Evolutionary conservation across 2,329 filamentous ascomycete genomes (phyloP).

Genomic region (Fusarium sp.): DNA sequence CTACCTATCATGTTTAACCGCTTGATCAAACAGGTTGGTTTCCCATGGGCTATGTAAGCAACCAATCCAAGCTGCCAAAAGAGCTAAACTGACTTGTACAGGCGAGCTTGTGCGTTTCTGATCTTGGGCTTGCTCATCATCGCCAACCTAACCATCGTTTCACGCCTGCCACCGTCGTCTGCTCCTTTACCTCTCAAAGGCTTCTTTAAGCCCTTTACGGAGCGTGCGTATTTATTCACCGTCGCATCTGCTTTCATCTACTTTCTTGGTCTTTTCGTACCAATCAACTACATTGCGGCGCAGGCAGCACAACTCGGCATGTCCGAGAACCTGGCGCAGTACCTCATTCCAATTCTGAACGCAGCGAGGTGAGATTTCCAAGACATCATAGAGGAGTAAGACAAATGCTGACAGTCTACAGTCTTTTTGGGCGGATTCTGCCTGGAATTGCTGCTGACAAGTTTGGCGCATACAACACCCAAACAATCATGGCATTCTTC

Average conservation of each 20-base stretch:
- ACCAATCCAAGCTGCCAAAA: too few species aligned
- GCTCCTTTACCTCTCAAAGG: not conserved
- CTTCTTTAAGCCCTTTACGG: slow-evolving; percentile 10
- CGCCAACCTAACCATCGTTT: slow-evolving; percentile 48
- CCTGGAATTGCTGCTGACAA: slow-evolving; percentile 51
- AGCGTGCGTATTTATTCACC: slow-evolving; percentile 6
- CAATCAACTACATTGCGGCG: slow-evolving; percentile 53
- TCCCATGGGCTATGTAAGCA: slow-evolving; percentile 57
- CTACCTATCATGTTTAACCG: slow-evolving; percentile 56
- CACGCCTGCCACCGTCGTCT: slow-evolving; percentile 33
- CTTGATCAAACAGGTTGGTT: slow-evolving; percentile 51
- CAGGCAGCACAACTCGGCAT: slow-evolving; percentile 49
- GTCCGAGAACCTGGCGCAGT: slow-evolving; percentile 46
- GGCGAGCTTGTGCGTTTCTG: slow-evolving; percentile 52
- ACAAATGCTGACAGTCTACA: not conserved
- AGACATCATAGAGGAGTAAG: not conserved
- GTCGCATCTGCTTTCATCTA: slow-evolving; percentile 48
- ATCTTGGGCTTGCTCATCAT: slow-evolving; percentile 50
- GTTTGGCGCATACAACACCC: slow-evolving; percentile 54
- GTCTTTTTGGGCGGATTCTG: slow-evolving; percentile 51
- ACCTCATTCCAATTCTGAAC: slow-evolving; percentile 54
- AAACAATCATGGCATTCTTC: slow-evolving; percentile 59
- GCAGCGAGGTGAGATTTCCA: slow-evolving; percentile 41
- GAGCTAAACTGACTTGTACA: not conserved
- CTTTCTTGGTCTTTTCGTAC: slow-evolving; percentile 50